Percentiles rank a stretch among this genome's conserved stretches.
Conservation (phyloP, 148 eudicot species). For the Spergularia bocconei region DNA sequence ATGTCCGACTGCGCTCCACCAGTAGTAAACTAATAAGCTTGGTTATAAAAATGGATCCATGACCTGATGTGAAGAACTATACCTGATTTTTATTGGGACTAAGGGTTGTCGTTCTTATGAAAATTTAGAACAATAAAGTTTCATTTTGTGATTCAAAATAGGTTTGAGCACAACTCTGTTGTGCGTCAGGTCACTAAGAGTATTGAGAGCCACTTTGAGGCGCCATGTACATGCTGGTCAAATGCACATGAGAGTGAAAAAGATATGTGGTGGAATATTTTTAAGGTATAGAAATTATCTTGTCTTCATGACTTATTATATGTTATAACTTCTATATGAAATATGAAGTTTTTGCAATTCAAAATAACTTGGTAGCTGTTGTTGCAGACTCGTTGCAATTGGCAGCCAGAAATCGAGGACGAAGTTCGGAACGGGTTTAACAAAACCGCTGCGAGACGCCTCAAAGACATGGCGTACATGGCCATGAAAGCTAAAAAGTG, state of each 20-base stretch:
- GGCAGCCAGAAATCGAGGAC: neutral
- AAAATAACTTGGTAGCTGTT: neutral
- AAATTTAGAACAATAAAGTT: too few species aligned
- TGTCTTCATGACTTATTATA: too few species aligned
- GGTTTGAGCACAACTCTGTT: too few species aligned
- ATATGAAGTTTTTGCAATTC: too few species aligned
- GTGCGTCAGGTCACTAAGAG: too few species aligned
- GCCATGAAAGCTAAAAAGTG: neutral
- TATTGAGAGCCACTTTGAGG: neutral
- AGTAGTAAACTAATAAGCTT: too few species aligned
- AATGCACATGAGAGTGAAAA: neutral
- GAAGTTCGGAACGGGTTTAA: neutral
- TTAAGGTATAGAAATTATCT: constrained; percentile 12
- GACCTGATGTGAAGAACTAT: too few species aligned
- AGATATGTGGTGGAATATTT: neutral
- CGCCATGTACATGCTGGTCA: constrained; percentile 7
- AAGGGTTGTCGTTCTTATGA: too few species aligned
- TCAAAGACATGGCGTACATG: neutral
- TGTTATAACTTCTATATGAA: neutral
- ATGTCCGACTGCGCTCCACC: too few species aligned
- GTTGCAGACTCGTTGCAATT: neutral
- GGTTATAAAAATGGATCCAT: too few species aligned
- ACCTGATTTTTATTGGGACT: too few species aligned
- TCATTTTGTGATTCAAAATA: too few species aligned
- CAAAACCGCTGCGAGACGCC: neutral